Evolutionary conservation across 2,329 filamentous ascomycete genomes (phyloP).

Genomic region (Fusarium humuli): DNA sequence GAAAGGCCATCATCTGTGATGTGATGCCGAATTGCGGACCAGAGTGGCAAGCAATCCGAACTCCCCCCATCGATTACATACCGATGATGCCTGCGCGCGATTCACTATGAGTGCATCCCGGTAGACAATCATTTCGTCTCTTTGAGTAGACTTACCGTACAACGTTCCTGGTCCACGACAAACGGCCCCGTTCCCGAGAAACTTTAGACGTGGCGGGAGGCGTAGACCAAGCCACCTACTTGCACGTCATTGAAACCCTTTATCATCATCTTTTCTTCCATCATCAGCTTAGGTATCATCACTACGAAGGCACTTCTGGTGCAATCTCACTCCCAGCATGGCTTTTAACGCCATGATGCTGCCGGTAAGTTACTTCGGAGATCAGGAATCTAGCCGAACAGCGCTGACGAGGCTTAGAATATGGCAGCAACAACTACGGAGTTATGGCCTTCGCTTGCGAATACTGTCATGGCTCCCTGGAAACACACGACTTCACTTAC

Average conservation of each 20-base stretch:
- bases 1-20: conserved; percentile 42
- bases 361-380: conserved; percentile 44
- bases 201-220: conserved; percentile 21
- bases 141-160: conserved; percentile 24
- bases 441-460: conserved; percentile 60
- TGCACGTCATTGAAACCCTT: conserved; percentile 41
- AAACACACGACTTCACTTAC: conserved; percentile 28
- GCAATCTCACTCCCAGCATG: conserved; percentile 33
- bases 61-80: conserved; percentile 33
- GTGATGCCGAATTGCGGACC: conserved; percentile 48
- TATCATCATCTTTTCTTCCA: conserved; percentile 23
- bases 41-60: conserved; percentile 46
- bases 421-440: conserved; percentile 59
- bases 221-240: conserved; percentile 16
- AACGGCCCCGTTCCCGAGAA: conserved; percentile 7
- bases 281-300: conserved; percentile 18
- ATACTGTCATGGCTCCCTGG: conserved; percentile 54
- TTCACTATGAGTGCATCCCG: conserved; percentile 46
- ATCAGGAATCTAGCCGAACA: conserved; percentile 6
- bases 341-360: conserved; percentile 47
- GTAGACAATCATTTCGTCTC: conserved; percentile 37
- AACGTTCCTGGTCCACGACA: conserved; percentile 11
- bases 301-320: conserved; percentile 19
- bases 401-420: conserved; percentile 49
- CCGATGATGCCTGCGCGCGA: conserved; percentile 41